Base-by-base conservation (phyloP, 306 rosid genomes). In the Cucurbita argyrosperma region DNA sequence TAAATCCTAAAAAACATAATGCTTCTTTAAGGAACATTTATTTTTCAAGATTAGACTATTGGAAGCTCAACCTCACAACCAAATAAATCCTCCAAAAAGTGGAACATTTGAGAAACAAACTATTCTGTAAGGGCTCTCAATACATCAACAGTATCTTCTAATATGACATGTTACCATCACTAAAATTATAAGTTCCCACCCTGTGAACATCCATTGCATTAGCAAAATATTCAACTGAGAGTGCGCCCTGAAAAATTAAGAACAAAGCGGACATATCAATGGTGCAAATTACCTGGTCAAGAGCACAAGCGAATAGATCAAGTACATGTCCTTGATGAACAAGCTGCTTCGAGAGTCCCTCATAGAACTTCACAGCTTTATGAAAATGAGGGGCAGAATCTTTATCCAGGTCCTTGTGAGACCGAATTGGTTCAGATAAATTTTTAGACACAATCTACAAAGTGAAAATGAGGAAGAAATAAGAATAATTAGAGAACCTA, bases 341-440 rank as follows among this genome's bases (percentile, higher is more conserved):
- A 74, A 94, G 99, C 92, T 94, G 97, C 96, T 87, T 94, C 1
- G 99, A 81, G 68, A 94, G 88, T 66, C 87, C 96, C 78, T 91
- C 99, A 4, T 87, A 94, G 81, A 91, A 94, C 85, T 91, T 94
- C 71, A 91, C 92, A 15, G 96, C 85, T 73, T 91, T 94, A 76
- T 94, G 99, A 77, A 83, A 94, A 81, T 89, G 86, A 8, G 83
- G 74, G 43, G 91, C 97, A 80, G 99, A 88, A 88, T 94, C 99
- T 83, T 94, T 94, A 81, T 94, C 99, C 83, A 94, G 86, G 80
- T 94, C 99, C 87, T 94, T 94, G 84, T 94, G 99, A 72, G 99
- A 94, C 76, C 99, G 96, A 79, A 94, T 91, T 37, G 99, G 97
- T 72, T 94, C 99, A 68, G 96, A 84, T 50, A 94, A 85, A 84